Evolutionary conservation across 441 rosid species (phyloP), one percentile per base, ranked within the genome.

Genomic region (California macrophylla): DNA sequence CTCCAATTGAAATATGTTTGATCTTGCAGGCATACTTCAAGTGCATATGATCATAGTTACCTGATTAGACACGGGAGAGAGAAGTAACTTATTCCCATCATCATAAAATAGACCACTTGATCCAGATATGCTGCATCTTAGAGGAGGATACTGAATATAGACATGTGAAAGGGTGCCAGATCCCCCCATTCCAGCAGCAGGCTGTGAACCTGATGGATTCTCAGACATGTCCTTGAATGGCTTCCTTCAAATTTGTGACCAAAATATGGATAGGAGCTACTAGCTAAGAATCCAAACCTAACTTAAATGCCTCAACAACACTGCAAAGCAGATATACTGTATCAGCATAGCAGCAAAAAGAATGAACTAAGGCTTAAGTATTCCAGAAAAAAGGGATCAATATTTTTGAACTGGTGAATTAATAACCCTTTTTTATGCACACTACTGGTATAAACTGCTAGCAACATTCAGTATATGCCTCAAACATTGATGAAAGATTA

Each of bases 131-230:
- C 81, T 76, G 82, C 92, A 88, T 29, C 74, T 78, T 66, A 92
- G 79, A 30, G 97, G 85, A 26, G 96, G 91, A 74, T 85, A 73
- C 52, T 85, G 87, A 72, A 90, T 78, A 75, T 89, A 92, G 76
- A 81, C 95, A 83, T 94, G 99, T 58, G 98, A 94, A 23, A 87
- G 80, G 56, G 87, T 88, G 77, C 92, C 91, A 68, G 96, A 86
- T 69, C 84, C 86, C 67, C 85, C 52, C 52, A 45, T 45, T 45
- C 88, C 81, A 73, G 65, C 76, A 76, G 76, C 78, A 45, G 82
- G 67, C 75, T 84, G 89, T 12, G 92, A 88, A 79, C 83, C 87
- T 72, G 96, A 89, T 67, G 81, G 82, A 75, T 81, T 82, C 74
- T 69, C 79, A 72, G 86, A 80, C 94, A 91, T 87, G 30, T 32